A percentile compares a stretch with the other conserved stretches of the same genome.
Conservation (phyloP, 2,329 filamentous ascomycete species). For the Drechslerella coelobrocha region DNA sequence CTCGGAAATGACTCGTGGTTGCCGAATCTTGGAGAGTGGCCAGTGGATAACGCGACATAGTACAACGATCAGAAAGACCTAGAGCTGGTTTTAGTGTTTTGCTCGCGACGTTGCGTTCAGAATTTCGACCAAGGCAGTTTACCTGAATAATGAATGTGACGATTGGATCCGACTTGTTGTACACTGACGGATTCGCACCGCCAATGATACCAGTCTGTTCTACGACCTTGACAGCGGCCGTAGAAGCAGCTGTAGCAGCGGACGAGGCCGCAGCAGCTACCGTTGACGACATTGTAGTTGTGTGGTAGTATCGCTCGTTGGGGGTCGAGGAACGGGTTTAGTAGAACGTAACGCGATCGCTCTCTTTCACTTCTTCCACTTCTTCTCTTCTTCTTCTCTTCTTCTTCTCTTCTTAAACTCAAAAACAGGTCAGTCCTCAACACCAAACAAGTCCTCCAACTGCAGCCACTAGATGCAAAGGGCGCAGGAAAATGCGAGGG, state of each 20-base stretch:
- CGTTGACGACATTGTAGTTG: slow-evolving; percentile 30
- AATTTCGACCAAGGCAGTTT: slow-evolving; percentile 49
- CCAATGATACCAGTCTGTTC: slow-evolving; percentile 75
- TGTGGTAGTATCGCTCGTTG: not conserved
- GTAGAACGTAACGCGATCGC: not conserved
- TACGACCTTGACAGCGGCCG: slow-evolving; percentile 57
- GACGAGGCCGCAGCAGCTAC: not conserved
- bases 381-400: not conserved
- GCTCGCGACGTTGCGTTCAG: not conserved
- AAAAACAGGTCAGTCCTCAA: slow-evolving; percentile 5
- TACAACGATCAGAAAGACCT: slow-evolving; percentile 76
- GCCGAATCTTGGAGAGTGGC: slow-evolving; percentile 76
- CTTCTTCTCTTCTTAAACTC: not conserved
- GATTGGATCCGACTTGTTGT: slow-evolving; percentile 74
- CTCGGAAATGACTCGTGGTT: slow-evolving; percentile 83
- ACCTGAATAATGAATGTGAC: slow-evolving; percentile 78
- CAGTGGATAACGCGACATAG: slow-evolving; percentile 77
- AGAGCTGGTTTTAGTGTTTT: not conserved
- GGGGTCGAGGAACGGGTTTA: not conserved
- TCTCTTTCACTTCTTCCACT: not conserved
- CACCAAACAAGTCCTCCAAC: slow-evolving; percentile 14
- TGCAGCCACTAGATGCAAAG: not conserved
- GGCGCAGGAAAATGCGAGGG: not conserved
- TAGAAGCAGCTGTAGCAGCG: slow-evolving; percentile 21
- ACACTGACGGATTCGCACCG: slow-evolving; percentile 71